These are phyloP conservation scores for Umbelopsis isabellina DNA, from an alignment of 192 early-diverging fungal genomes.

Conservation along the genomic window DNA sequence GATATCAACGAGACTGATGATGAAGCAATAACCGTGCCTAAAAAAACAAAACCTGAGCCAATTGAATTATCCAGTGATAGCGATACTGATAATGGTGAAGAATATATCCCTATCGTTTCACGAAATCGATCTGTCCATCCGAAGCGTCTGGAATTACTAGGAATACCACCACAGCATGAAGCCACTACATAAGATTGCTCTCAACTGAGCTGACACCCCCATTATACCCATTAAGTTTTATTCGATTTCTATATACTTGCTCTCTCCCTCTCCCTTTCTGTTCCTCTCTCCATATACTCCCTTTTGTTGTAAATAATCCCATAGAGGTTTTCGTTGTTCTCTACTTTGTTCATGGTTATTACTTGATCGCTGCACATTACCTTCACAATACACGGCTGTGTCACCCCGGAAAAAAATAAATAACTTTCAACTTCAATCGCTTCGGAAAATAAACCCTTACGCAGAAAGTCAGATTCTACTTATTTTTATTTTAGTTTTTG, in stretches of 20 bases:
- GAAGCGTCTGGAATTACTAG: constrained; percentile 12
- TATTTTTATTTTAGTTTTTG: background rate
- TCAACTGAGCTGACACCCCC: background rate
- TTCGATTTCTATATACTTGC: background rate
- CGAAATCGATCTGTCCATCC: background rate
- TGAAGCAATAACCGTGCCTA: constrained; percentile 16
- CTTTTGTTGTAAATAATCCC: no score
- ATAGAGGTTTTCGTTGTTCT: no score
- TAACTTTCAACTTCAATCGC: background rate
- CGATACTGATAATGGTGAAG: constrained; percentile 4
- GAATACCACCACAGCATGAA: constrained; percentile 2
- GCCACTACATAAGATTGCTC: background rate
- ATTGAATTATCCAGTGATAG: constrained; percentile 20
- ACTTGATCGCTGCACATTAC: background rate
- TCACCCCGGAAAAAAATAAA: constrained; percentile 3
- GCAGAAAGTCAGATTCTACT: background rate
- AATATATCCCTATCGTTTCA: background rate
- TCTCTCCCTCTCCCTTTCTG: no score
- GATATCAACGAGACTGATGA: constrained; percentile 37
- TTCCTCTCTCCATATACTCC: no score
- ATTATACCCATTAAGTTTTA: background rate
- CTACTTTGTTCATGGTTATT: no score
- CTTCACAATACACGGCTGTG: background rate
- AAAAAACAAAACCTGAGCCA: background rate
- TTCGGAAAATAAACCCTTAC: constrained; percentile 3